Percentiles rank a stretch among this genome's conserved stretches.
Conservation (phyloP, 208 protist species). For the Leishmania martiniquensis region DNA sequence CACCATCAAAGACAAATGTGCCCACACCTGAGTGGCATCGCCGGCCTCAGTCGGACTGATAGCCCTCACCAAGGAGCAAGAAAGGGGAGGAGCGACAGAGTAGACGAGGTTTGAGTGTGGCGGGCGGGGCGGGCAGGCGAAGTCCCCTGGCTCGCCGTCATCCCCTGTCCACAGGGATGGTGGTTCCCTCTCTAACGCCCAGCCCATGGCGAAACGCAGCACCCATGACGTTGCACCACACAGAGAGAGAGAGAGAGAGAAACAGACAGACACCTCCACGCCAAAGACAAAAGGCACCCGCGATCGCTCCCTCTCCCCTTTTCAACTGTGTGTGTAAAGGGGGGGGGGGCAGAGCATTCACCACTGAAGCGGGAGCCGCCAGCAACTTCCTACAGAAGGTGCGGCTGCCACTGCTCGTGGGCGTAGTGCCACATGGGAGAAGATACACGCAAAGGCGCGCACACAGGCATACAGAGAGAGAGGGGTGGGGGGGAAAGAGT, state of each 20-base stretch:
- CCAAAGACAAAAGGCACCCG: background rate
- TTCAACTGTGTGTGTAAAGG: no score
- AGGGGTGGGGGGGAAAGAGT: background rate
- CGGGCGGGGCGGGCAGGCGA: no score
- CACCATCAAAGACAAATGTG: background rate
- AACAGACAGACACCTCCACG: background rate
- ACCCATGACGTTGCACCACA: background rate
- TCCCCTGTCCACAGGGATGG: no score
- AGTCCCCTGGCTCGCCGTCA: no score
- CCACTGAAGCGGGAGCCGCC: no score
- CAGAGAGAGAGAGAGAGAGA: no score
- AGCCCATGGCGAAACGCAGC: background rate
- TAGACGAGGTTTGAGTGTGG: background rate
- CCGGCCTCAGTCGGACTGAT: background rate
- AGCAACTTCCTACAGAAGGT: no score
- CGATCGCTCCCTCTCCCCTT: background rate
- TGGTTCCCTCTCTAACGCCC: background rate
- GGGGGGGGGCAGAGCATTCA: no score
- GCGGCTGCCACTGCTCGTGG: background rate
- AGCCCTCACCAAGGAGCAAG: background rate
- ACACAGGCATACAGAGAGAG: background rate
- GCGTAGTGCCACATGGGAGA: no score
- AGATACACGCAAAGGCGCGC: background rate
- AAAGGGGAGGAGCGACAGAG: background rate
- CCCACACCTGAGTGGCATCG: background rate